A percentile compares a stretch with the other conserved stretches of the same genome.
Evolutionary conservation across 768 basidiomycete species (phyloP).

Genomic region (Galerina marginata): DNA sequence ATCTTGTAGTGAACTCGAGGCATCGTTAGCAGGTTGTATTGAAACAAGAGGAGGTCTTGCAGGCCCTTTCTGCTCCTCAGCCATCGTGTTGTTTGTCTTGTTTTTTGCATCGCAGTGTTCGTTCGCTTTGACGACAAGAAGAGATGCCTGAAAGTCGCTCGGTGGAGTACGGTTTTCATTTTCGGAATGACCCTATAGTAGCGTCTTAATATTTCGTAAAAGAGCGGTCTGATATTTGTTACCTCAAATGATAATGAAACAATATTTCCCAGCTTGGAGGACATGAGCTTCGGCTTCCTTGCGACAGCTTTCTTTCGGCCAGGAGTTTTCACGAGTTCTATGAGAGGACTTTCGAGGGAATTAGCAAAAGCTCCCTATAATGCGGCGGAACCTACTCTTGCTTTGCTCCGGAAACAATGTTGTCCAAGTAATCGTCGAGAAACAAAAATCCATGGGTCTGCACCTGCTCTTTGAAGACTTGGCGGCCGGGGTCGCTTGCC

Average conservation of each 20-base stretch:
- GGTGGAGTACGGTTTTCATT: slow-evolving; percentile 49
- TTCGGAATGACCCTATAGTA: slow-evolving; percentile 36
- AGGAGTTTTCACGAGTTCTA: slow-evolving; percentile 86
- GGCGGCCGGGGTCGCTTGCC: slow-evolving; percentile 73
- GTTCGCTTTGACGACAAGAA: slow-evolving; percentile 40
- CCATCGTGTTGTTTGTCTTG: not conserved
- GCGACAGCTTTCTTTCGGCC: slow-evolving; percentile 67
- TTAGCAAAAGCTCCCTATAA: not conserved
- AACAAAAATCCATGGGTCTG: slow-evolving; percentile 80
- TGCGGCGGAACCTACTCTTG: slow-evolving; percentile 56
- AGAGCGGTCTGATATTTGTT: slow-evolving; percentile 2
- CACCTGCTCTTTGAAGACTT: slow-evolving; percentile 74
- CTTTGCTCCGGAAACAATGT: slow-evolving; percentile 68
- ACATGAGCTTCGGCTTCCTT: slow-evolving; percentile 51
- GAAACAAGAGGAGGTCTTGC: slow-evolving; percentile 16
- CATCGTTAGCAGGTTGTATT: slow-evolving; percentile 13
- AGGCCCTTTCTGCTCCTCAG: not conserved
- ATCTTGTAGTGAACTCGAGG: not conserved
- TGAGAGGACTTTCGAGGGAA: slow-evolving; percentile 57
- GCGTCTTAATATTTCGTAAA: not conserved
- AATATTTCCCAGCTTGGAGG: slow-evolving; percentile 51
- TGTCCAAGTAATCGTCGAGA: slow-evolving; percentile 78
- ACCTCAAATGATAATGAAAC: slow-evolving; percentile 55
- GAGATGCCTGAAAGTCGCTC: slow-evolving; percentile 52
- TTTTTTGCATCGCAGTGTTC: not conserved